Base-by-base conservation (phyloP, 805 yeast genomes). In the Cyberlindnera nakhonratchasimensis region DNA sequence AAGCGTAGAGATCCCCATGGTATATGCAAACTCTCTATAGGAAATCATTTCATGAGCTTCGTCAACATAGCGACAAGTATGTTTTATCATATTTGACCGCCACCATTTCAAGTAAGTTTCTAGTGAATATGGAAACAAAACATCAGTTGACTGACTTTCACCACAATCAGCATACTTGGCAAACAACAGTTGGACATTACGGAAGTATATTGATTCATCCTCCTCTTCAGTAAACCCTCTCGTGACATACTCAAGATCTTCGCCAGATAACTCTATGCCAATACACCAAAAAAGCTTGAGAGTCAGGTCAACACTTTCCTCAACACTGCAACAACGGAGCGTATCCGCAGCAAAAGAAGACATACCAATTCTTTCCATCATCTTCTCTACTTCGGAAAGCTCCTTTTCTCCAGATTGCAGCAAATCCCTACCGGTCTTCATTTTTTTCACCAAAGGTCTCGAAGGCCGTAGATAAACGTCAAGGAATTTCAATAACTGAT, bases 301-400 rank as follows among this genome's bases (percentile, higher is more conserved):
- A 4, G 32, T 38, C 33, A 38, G 11, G 29, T 14, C 39, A 19
- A 38, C 34, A 11, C 30, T 29, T n/a, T 37, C 46, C 10, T 25
- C 39, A 12, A 30, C 29, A 3, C 17, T 17, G 8, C 16, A 8
- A 17, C 46, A 42, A 6, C 20, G 4, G 2, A 20, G 19, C 2
- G 9, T 4, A 3, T 37, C 39, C 7, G 24, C 24, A 2, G 9
- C 23, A 20, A 42, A 42, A 2, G 39, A 17, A 4, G 6, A 5
- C 42, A 38, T 42, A 16, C 46, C 46, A 20, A 37, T 22, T 21
- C 16, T 18, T 10, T 24, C 16, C 42, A 42, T 38, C 23, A 29
- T 23, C 7, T 6, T 5, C 25, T 37, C 46, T 5, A 38, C 10
- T 2, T 29, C 42, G 3, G 45, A 32, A 6, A 5, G 3, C 10